A percentile compares a stretch with the other conserved stretches of the same genome.
These are phyloP conservation scores for Trametes maxima DNA, from an alignment of 768 basidiomycete species.

Conservation along the genomic window DNA sequence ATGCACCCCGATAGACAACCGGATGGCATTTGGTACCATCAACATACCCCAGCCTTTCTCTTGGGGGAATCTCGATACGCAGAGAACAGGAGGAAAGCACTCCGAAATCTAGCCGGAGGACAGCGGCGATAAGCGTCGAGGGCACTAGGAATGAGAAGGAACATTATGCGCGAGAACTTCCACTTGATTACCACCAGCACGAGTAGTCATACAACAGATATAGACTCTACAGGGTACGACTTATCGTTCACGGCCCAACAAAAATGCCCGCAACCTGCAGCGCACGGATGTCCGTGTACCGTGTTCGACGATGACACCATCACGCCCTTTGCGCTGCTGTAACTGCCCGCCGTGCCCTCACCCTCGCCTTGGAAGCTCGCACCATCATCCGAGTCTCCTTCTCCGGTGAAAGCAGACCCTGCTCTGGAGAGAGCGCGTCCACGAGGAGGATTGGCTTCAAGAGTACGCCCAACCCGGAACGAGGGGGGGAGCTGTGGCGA, in stretches of 20 bases:
- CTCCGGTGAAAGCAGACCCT: constrained; percentile 13
- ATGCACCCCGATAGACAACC: no score
- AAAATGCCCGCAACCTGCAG: constrained; percentile 80
- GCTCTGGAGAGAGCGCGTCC: constrained; percentile 18
- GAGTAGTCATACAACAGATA: neutral
- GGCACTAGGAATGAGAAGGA: no score
- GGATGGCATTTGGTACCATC: no score
- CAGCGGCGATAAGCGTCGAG: no score
- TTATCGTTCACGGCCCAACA: constrained; percentile 41
- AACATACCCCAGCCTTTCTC: no score
- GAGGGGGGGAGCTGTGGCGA: constrained; percentile 3
- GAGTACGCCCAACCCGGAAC: constrained; percentile 23
- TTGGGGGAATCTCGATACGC: no score
- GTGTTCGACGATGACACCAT: constrained; percentile 7
- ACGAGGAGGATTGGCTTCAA: constrained; percentile 27
- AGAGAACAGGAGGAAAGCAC: no score
- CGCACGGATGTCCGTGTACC: constrained; percentile 65
- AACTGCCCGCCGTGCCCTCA: constrained; percentile 13
- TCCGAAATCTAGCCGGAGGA: no score
- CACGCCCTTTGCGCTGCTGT: constrained; percentile 8
- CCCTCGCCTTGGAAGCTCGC: constrained; percentile 23
- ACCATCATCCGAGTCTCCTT: constrained; percentile 31
- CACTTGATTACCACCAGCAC: neutral
- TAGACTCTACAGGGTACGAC: neutral
- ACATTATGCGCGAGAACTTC: neutral